Conservation (phyloP, 163 green algal genomes). For the Chlorella variabilis region DNA sequence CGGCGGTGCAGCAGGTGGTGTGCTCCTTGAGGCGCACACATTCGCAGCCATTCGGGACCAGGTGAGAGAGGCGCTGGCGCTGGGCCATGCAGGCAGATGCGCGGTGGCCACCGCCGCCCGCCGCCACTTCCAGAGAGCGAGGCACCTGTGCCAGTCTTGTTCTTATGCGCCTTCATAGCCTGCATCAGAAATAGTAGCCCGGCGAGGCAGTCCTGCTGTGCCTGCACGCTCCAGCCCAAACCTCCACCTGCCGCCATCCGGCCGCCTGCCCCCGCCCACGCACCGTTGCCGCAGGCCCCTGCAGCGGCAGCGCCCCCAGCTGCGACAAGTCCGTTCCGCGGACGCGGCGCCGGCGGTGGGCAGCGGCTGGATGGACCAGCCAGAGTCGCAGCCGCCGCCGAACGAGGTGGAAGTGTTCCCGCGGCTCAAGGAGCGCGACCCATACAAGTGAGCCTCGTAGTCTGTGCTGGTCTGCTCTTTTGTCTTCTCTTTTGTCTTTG, state of each 20-base stretch:
- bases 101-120: too few relatives aligned
- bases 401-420: conserved; percentile 63
- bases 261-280: too few relatives aligned
- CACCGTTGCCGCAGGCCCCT: not conserved
- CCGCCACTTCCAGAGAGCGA: too few relatives aligned
- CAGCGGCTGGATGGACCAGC: conserved; percentile 55
- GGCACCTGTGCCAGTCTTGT: too few relatives aligned
- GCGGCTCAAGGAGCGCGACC: conserved; percentile 72
- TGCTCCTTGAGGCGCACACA: conserved; percentile 6
- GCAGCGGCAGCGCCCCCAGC: conserved; percentile 2
- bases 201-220: too few relatives aligned
- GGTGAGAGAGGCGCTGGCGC: not conserved
- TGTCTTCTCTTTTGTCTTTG: too few relatives aligned
- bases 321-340: conserved; percentile 21
- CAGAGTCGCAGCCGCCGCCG: conserved; percentile 36
- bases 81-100: too few relatives aligned
- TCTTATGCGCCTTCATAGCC: too few relatives aligned
- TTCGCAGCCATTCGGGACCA: not conserved
- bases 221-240: too few relatives aligned
- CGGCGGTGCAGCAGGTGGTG: not conserved
- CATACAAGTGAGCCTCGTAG: conserved; percentile 63
- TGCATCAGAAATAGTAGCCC: too few relatives aligned
- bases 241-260: too few relatives aligned
- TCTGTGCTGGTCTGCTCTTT: not conserved
- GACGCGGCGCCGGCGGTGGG: conserved; percentile 30